These are phyloP conservation scores for Penicillium sp. DNA, from an alignment of 2,329 filamentous ascomycete genomes.

Conservation along the genomic window DNA sequence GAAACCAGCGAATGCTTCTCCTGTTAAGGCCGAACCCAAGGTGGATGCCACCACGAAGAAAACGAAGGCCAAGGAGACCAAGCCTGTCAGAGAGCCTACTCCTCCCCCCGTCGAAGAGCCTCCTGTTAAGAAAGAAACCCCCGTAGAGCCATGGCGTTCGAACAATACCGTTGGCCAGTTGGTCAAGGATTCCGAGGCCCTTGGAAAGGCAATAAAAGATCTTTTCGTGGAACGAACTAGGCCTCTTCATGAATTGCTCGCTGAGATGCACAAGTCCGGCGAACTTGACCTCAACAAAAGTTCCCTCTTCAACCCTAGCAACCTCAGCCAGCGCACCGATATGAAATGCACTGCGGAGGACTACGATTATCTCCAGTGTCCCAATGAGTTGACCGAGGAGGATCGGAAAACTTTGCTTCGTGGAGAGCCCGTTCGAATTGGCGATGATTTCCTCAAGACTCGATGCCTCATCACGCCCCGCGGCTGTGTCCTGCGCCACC, in stretches of 20 bases:
- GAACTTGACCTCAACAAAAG: conserved; percentile 38
- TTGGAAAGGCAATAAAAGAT: conserved; percentile 38
- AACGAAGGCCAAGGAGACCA: conserved; percentile 22
- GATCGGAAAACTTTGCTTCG: conserved; percentile 42
- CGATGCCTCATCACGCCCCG: conserved; percentile 46
- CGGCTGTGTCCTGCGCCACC: conserved; percentile 45
- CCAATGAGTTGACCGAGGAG: conserved; percentile 42
- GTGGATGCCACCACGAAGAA: conserved; percentile 22
- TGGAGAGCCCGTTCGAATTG: conserved; percentile 43
- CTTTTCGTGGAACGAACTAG: conserved; percentile 41
- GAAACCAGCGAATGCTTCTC: conserved; percentile 9
- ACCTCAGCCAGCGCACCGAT: conserved; percentile 41
- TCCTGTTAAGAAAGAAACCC: conserved; percentile 16
- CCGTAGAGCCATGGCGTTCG: conserved; percentile 35
- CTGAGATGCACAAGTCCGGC: conserved; percentile 39
- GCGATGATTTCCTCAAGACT: conserved; percentile 38
- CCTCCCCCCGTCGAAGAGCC: conserved; percentile 21
- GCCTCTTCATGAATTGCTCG: conserved; percentile 38
- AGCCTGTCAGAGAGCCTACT: conserved; percentile 21
- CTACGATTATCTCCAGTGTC: conserved; percentile 40
- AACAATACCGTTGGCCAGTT: conserved; percentile 43
- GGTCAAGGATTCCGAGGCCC: conserved; percentile 38
- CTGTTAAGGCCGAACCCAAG: conserved; percentile 26
- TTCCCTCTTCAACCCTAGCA: conserved; percentile 41
- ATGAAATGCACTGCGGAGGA: conserved; percentile 43